Conservation (phyloP, 1,284 basidiomycete species). For the Termitomyces sp. region DNA sequence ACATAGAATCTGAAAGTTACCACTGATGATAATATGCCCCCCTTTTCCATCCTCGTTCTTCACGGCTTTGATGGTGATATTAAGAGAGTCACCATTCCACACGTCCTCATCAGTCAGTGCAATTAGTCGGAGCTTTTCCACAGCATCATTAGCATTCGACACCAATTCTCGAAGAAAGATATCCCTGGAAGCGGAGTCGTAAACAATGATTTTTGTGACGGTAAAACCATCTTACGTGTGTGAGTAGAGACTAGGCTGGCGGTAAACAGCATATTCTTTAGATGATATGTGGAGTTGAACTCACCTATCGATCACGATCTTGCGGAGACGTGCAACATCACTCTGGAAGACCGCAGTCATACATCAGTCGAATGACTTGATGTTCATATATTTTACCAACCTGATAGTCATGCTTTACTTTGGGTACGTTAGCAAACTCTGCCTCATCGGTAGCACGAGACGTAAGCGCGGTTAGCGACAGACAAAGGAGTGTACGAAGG, state of each 20-base stretch:
- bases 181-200: constrained; percentile 47
- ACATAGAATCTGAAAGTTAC: constrained; percentile 33
- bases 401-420: constrained; percentile 73
- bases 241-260: constrained; percentile 61
- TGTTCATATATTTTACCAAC: constrained; percentile 34
- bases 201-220: neutral
- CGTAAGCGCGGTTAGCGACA: constrained; percentile 47
- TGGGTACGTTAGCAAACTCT: constrained; percentile 33
- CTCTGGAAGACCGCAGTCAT: constrained; percentile 48
- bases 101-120: constrained; percentile 75
- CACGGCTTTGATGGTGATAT: constrained; percentile 81
- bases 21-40: constrained; percentile 76
- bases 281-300: constrained; percentile 11
- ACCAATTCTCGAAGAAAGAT: constrained; percentile 92
- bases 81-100: constrained; percentile 70
- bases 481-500: constrained; percentile 40
- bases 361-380: neutral
- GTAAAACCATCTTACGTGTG: constrained; percentile 47
- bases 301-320: constrained; percentile 87
- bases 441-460: constrained; percentile 49
- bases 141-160: constrained; percentile 92
- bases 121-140: constrained; percentile 87
- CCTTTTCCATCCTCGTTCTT: constrained; percentile 63
- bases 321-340: constrained; percentile 85
- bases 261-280: constrained; percentile 1